Evolutionary conservation across 108 stramenopile genomes (phyloP).

Genomic region (Nitzschia sp.): DNA sequence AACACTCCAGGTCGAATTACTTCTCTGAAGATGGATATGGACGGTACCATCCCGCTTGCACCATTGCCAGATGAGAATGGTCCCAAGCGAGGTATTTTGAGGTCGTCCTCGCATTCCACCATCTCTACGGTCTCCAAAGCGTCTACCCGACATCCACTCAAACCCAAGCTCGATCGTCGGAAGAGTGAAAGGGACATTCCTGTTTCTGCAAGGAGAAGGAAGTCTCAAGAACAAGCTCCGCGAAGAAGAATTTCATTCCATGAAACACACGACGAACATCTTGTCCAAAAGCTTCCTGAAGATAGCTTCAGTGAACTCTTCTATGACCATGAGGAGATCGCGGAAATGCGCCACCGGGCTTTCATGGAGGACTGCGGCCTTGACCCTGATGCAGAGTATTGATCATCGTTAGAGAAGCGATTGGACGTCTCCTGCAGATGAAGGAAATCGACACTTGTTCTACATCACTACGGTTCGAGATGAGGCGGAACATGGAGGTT

Average conservation of each 20-base stretch:
- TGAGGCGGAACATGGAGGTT: too few relatives aligned
- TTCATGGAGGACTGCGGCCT: not conserved
- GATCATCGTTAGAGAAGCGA: not conserved
- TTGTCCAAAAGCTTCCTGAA: not conserved
- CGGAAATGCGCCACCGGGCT: not conserved
- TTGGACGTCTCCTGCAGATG: not conserved
- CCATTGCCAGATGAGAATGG: not conserved
- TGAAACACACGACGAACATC: not conserved
- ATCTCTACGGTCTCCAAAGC: too few relatives aligned
- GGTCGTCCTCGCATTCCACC: not conserved
- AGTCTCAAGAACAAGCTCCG: not conserved
- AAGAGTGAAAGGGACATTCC: too few relatives aligned
- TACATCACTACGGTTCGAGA: too few relatives aligned
- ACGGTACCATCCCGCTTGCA: too few relatives aligned
- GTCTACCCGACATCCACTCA: too few relatives aligned
- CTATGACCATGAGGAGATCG: slow-evolving; percentile 1
- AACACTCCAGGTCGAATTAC: too few relatives aligned
- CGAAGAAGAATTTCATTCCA: not conserved
- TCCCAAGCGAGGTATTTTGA: not conserved
- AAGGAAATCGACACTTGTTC: too few relatives aligned
- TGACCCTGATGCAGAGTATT: not conserved
- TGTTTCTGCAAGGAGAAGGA: too few relatives aligned
- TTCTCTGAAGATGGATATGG: too few relatives aligned
- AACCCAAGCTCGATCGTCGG: too few relatives aligned
- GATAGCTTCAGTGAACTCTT: not conserved